A percentile compares a stretch with the other conserved stretches of the same genome.
phyloP scores from a whole-genome alignment of 2,329 filamentous ascomycete species.

The Conoideocrella luteorostrata region DNA sequence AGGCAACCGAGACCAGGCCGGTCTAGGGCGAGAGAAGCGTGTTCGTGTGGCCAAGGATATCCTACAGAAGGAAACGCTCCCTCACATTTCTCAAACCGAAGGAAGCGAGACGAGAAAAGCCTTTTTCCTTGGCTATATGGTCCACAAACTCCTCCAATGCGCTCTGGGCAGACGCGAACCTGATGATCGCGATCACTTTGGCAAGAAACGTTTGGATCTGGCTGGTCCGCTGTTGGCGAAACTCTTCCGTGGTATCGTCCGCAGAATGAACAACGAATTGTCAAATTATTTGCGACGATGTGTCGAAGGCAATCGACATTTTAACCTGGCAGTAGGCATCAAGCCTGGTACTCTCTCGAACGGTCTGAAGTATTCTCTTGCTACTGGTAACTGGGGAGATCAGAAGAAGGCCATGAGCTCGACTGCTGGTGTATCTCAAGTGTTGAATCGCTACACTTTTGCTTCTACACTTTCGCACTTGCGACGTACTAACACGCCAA shows the following conservation, averaged over 20 bases:
- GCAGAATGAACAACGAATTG: conserved; percentile 85
- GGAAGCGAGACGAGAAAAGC: conserved; percentile 94
- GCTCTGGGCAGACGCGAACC: conserved; percentile 87
- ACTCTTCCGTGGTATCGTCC: conserved; percentile 86
- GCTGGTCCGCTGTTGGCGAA: conserved; percentile 93
- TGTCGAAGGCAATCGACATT: conserved; percentile 81
- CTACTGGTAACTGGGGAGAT: conserved; percentile 98
- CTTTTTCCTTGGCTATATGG: conserved; percentile 98
- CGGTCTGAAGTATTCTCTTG: conserved; percentile 91
- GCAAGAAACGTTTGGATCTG: conserved; percentile 95
- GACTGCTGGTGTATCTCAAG: conserved; percentile 95
- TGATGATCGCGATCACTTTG: conserved; percentile 97
- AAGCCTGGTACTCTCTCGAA: conserved; percentile 89
- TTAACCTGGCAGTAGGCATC: conserved; percentile 84
- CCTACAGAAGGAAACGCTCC: conserved; percentile 92
- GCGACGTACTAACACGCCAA: conserved; percentile 93
- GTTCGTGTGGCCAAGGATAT: conserved; percentile 89
- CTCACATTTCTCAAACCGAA: conserved; percentile 92
- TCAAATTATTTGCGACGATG: conserved; percentile 87
- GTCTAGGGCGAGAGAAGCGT: conserved; percentile 77
- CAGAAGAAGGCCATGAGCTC: conserved; percentile 96
- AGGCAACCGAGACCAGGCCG: conserved; percentile 55
- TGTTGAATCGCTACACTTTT: conserved; percentile 96
- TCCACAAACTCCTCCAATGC: conserved; percentile 90
- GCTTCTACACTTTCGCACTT: conserved; percentile 95